Evolutionary conservation across 441 rosid species (phyloP).

Genomic region (Croton setiger): DNA sequence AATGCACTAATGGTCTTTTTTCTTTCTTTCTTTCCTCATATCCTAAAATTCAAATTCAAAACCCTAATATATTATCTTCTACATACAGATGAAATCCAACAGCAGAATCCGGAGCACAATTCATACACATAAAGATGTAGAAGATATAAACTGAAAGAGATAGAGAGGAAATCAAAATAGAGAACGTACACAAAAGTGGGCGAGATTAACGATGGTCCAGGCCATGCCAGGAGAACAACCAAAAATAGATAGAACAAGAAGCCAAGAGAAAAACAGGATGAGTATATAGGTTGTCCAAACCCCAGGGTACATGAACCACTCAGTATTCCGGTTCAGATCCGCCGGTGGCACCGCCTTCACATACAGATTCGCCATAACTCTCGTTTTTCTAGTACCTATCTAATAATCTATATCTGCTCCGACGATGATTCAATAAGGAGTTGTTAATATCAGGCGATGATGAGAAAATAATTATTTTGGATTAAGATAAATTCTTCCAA

Average conservation of each 20-base stretch:
- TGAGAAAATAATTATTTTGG: neutral
- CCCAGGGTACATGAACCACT: conserved; percentile 97
- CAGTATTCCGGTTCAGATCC: conserved; percentile 94
- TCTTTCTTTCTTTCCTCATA: neutral
- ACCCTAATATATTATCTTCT: conserved; percentile 5
- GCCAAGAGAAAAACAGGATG: conserved; percentile 83
- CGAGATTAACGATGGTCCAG: conserved; percentile 89
- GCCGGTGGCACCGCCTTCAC: conserved; percentile 82
- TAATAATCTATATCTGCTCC: neutral
- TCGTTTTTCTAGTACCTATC: neutral
- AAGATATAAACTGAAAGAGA: too few relatives aligned
- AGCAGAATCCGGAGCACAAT: neutral
- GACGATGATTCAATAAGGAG: neutral
- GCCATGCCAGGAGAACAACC: conserved; percentile 88
- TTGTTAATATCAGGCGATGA: neutral
- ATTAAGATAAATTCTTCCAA: neutral
- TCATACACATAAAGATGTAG: neutral
- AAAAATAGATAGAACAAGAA: conserved; percentile 66
- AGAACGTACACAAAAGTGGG: conserved; percentile 60
- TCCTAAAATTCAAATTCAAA: neutral
- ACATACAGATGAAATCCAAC: neutral
- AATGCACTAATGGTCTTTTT: neutral
- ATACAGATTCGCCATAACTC: conserved; percentile 45
- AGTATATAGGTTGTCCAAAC: conserved; percentile 86
- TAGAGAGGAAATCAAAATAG: neutral